A percentile compares a stretch with the other conserved stretches of the same genome.
Conservation (phyloP, 352 stramenopile species). For the Peronospora destructor region DNA sequence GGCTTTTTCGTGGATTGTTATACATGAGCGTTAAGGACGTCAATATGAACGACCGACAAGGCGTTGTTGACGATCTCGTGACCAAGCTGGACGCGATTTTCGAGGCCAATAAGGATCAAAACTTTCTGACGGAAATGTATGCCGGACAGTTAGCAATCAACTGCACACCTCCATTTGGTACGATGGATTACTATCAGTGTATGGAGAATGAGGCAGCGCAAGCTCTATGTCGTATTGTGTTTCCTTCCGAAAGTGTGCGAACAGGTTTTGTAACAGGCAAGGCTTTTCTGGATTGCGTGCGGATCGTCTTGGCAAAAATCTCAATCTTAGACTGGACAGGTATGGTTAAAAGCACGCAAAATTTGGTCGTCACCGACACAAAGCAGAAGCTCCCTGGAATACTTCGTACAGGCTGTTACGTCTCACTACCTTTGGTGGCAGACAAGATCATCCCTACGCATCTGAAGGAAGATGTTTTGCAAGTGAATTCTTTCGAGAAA, state of each 20-base stretch:
- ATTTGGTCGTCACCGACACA: conserved; percentile 34
- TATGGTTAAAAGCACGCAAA: conserved; percentile 41
- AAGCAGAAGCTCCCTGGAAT: conserved; percentile 31
- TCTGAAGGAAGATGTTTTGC: conserved; percentile 27
- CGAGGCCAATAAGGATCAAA: conserved; percentile 38
- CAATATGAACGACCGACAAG: conserved; percentile 50
- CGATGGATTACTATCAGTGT: conserved; percentile 40
- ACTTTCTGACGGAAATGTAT: conserved; percentile 68
- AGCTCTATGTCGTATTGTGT: conserved; percentile 7
- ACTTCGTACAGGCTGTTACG: conserved; percentile 35
- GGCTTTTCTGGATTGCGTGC: conserved; percentile 56
- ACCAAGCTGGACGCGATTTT: conserved; percentile 41
- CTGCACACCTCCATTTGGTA: conserved; percentile 60
- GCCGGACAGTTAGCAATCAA: conserved; percentile 48
- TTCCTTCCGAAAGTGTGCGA: neutral
- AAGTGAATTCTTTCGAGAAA: conserved; percentile 6
- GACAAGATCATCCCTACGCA: conserved; percentile 11
- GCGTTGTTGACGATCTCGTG: conserved; percentile 43
- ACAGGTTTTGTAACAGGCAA: conserved; percentile 36
- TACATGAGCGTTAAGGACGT: conserved; percentile 67
- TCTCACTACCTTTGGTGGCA: conserved; percentile 3
- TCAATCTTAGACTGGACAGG: conserved; percentile 71
- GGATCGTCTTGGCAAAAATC: conserved; percentile 57
- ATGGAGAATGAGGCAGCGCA: conserved; percentile 21
- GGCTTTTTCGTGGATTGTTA: conserved; percentile 47